Percentiles rank a stretch among this genome's conserved stretches.
Evolutionary conservation across 1,284 basidiomycete genomes (phyloP).

Genomic region (Rugosomyces carneus): DNA sequence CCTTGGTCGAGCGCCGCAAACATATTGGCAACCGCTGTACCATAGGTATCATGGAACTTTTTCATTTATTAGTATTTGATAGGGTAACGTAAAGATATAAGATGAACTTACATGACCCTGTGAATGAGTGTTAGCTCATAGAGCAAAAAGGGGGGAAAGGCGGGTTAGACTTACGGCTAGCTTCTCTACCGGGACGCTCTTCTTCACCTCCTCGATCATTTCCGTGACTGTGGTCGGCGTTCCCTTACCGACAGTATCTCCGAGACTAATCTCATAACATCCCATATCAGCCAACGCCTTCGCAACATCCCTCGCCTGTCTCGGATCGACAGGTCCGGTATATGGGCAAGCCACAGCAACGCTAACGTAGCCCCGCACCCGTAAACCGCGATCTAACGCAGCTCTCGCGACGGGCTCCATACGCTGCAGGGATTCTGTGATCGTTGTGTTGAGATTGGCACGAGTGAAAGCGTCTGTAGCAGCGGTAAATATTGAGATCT

Average conservation of each 20-base stretch:
- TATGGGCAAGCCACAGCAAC: conserved; percentile 85
- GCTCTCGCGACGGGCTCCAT: conserved; percentile 58
- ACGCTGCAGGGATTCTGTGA: conserved; percentile 66
- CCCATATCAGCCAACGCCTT: conserved; percentile 81
- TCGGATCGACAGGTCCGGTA: conserved; percentile 69
- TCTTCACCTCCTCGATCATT: conserved; percentile 69
- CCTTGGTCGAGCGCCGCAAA: conserved; percentile 58
- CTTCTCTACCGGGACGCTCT: conserved; percentile 51
- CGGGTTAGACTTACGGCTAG: conserved; percentile 58
- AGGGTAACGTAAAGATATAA: not conserved
- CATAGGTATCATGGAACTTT: conserved; percentile 91
- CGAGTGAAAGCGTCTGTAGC: conserved; percentile 84
- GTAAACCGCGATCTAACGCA: conserved; percentile 59
- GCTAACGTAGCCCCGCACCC: conserved; percentile 85
- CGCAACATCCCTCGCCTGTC: conserved; percentile 65
- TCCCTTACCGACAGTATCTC: conserved; percentile 89
- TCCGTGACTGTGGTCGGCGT: conserved; percentile 63
- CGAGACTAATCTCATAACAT: conserved; percentile 89
- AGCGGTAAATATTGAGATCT: conserved; percentile 87
- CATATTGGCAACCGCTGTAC: conserved; percentile 73
- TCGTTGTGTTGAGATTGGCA: conserved; percentile 81
- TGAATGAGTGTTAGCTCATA: conserved; percentile 1
- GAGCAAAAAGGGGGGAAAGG: conserved; percentile 5
- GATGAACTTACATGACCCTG: conserved; percentile 53
- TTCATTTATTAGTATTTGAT: not conserved